A percentile compares a stretch with the other conserved stretches of the same genome.
Evolutionary conservation across 768 basidiomycete species (phyloP).

Genomic region (Amanita subjunquillea): DNA sequence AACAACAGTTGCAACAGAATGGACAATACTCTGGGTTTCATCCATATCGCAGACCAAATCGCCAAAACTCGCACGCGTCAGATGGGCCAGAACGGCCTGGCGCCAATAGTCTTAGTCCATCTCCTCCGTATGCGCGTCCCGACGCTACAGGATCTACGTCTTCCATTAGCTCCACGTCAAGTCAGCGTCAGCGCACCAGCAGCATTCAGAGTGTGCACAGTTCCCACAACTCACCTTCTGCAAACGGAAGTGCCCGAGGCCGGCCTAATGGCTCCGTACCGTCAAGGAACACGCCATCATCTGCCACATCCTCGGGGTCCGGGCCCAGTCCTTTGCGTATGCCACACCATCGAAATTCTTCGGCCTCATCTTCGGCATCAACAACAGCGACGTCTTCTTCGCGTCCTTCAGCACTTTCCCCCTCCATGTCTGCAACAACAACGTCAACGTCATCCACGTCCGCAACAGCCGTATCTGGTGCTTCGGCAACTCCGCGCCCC

Average conservation of each 20-base stretch:
- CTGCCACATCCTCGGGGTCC: slow-evolving; percentile 11
- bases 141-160: slow-evolving; percentile 75
- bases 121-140: slow-evolving; percentile 70
- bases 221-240: slow-evolving; percentile 24
- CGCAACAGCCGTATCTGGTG: slow-evolving; percentile 17
- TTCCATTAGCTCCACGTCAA: slow-evolving; percentile 60
- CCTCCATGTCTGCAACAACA: slow-evolving; percentile 23
- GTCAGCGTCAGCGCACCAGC: slow-evolving; percentile 57
- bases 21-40: slow-evolving; percentile 55
- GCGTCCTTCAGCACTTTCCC: slow-evolving; percentile 19
- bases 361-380: slow-evolving; percentile 40
- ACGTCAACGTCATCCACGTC: slow-evolving; percentile 22
- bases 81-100: slow-evolving; percentile 35
- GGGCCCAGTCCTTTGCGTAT: slow-evolving; percentile 20
- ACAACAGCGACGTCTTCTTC: slow-evolving; percentile 22
- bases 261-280: slow-evolving; percentile 13
- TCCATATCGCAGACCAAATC: slow-evolving; percentile 68
- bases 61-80: slow-evolving; percentile 29
- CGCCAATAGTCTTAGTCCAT: slow-evolving; percentile 30
- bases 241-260: slow-evolving; percentile 23
- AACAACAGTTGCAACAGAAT: slow-evolving; percentile 27
- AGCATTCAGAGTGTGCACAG: slow-evolving; percentile 57
- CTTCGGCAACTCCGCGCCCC: slow-evolving; percentile 25
- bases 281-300: slow-evolving; percentile 9
- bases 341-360: slow-evolving; percentile 32